Evolutionary conservation across 768 basidiomycete species (phyloP), one percentile per base, ranked within the genome.

Genomic region (Lactarius hatsudake): DNA sequence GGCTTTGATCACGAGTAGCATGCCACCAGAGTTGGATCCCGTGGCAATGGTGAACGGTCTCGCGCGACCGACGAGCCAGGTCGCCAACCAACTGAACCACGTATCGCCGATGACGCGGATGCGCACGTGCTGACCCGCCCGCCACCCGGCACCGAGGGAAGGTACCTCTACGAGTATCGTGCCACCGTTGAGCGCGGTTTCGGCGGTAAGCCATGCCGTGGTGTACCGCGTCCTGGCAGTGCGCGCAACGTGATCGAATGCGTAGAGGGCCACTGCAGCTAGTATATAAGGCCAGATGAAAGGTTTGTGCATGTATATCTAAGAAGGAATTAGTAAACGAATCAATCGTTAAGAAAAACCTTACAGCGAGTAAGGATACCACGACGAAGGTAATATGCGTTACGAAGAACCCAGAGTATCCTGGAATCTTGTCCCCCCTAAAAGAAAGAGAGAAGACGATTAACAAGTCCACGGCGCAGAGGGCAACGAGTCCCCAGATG

Each of bases 71-170:
- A 70, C 9, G 38, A 62, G 3, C 62, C 62, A 69, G 8, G 63
- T 64, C 10, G 59, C 9, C 59, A 32, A 72, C 77, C 80, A 79
- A 20, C 76, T 76, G 13, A 74, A 63, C 73, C 74, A 72, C 2
- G 81, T 78, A 76, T 78, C 78, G 23, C 75, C 77, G 1, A 83
- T 75, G 0, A 83, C 76, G 48, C 83, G 76, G 40, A 88, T 67
- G 54, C 86, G 81, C 55, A 88, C 83, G 71, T 87, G 85, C 71
- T 87, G 86, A 3, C 87, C 86, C 0, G 84, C 78, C 36, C 84
- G 77, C 86, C 86, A 87, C 23, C 86, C 86, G 0, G 78, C 75
- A 58, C 77, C 80, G 57, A 86, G 54, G 9, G 73, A 62, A 0
- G 81, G 81, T 8, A 85, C 73, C 43, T 82, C 79, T 34, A 87